phyloP scores from a whole-genome alignment of 225 moss, liverwort and hornwort species.

The Lunularia cruciata region DNA sequence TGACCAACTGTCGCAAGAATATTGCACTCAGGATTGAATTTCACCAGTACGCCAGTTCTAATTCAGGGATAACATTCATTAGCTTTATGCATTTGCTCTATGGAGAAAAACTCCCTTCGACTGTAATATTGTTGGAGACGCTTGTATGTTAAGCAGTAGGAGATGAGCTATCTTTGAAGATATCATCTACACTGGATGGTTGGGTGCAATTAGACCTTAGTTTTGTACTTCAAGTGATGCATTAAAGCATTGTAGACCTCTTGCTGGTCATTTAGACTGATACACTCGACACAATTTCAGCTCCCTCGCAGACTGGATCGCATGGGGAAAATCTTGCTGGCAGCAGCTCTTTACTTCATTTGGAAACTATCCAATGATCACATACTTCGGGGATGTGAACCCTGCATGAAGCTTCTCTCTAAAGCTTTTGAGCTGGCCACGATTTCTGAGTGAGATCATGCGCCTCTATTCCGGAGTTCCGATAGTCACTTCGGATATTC shows the following conservation, averaged over 20 bases:
- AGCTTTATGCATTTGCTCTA: slow-evolving; percentile 16
- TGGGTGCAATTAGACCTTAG: slow-evolving; percentile 7
- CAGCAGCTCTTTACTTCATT: not conserved
- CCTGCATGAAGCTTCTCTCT: not conserved
- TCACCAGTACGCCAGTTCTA: not conserved
- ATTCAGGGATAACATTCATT: slow-evolving; percentile 2
- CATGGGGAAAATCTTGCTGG: not conserved
- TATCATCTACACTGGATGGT: slow-evolving; percentile 6
- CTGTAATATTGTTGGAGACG: not conserved
- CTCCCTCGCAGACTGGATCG: not conserved
- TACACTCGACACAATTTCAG: slow-evolving; percentile 2
- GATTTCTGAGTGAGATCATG: not conserved
- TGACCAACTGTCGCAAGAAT: slow-evolving; percentile 4
- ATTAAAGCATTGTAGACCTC: slow-evolving; percentile 5
- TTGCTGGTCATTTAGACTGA: slow-evolving; percentile 1
- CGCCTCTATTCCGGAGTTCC: not conserved
- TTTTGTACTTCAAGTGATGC: slow-evolving; percentile 7
- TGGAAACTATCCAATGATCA: slow-evolving; percentile 10
- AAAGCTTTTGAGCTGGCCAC: not conserved
- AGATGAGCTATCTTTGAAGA: not conserved
- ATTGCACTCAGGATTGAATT: slow-evolving; percentile 7
- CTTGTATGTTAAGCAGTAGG: not conserved
- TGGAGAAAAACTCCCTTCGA: not conserved
- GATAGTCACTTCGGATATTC: not conserved
- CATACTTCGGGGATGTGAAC: slow-evolving; percentile 12